phyloP scores from a whole-genome alignment of 768 basidiomycete species.

The Strobilomyces dryophilus region DNA sequence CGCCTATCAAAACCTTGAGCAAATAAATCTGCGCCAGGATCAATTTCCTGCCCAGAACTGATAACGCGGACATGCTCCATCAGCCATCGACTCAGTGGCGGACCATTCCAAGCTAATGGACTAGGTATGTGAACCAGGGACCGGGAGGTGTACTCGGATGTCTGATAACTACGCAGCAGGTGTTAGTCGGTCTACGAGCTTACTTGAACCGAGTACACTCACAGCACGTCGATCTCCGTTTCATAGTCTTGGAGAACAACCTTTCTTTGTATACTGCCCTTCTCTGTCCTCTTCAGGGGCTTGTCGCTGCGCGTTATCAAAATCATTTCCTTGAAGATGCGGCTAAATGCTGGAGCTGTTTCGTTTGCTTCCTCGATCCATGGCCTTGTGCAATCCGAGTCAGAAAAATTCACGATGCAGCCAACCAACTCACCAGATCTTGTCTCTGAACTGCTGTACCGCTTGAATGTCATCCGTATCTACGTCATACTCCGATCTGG shows the following conservation, averaged over 20 bases:
- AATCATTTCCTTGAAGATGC: constrained; percentile 52
- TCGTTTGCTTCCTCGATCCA: constrained; percentile 39
- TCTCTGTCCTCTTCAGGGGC: constrained; percentile 38
- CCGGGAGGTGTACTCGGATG: not conserved
- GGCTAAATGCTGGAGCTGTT: constrained; percentile 35
- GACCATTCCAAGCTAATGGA: not conserved
- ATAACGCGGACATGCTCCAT: not conserved
- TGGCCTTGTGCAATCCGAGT: constrained; percentile 23
- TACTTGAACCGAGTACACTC: not conserved
- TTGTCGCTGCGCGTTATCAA: constrained; percentile 35
- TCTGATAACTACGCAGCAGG: constrained; percentile 4
- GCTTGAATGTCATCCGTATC: constrained; percentile 6
- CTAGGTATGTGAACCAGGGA: not conserved
- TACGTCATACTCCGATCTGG: constrained; percentile 9
- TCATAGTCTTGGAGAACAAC: constrained; percentile 19
- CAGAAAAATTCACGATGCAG: not conserved
- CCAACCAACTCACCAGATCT: constrained; percentile 20
- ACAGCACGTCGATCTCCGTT: constrained; percentile 24
- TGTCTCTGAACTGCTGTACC: constrained; percentile 11
- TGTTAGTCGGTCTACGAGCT: not conserved
- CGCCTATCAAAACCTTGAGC: constrained; percentile 35
- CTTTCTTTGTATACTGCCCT: constrained; percentile 23
- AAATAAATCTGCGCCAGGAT: constrained; percentile 16
- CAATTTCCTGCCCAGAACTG: not conserved
- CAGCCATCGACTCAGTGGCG: constrained; percentile 10